phyloP scores from a whole-genome alignment of 176 grass and related monocot genomes.

The Echinochloa phyllopogon region DNA sequence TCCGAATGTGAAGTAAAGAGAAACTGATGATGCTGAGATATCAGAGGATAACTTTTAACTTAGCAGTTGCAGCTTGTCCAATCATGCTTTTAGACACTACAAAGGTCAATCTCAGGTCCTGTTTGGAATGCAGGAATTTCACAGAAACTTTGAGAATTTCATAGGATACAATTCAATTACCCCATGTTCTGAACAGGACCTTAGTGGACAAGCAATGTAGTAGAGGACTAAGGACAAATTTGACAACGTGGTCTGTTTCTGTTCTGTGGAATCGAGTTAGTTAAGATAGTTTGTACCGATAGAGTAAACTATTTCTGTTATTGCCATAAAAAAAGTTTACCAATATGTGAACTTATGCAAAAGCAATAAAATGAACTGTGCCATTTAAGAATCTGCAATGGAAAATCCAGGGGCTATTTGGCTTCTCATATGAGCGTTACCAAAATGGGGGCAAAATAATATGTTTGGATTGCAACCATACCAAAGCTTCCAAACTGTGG shows the following conservation, averaged over 20 bases:
- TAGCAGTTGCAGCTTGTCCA: not conserved
- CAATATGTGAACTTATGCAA: not conserved
- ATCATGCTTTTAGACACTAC: not conserved
- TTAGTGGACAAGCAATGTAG: not conserved
- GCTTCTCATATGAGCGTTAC: not conserved
- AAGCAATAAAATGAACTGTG: not conserved
- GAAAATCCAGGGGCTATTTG: not conserved
- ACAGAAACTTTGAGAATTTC: not conserved
- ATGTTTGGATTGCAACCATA: not conserved
- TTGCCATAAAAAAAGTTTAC: not conserved
- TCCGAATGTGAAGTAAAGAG: not conserved
- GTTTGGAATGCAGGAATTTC: not conserved
- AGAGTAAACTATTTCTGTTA: constrained; percentile 6
- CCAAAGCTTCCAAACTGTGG: not conserved
- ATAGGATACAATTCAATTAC: not conserved
- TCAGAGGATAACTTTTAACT: constrained; percentile 1
- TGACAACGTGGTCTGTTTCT: not conserved
- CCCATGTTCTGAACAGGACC: not conserved
- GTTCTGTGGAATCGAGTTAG: not conserved
- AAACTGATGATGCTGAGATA: constrained; percentile 21
- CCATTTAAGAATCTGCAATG: not conserved
- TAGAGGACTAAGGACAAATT: constrained; percentile 12
- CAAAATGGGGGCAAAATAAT: not conserved
- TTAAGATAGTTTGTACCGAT: not conserved
- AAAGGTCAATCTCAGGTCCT: not conserved